A percentile compares a stretch with the other conserved stretches of the same genome.
These are phyloP conservation scores for Suillus hirtellus DNA, from an alignment of 768 basidiomycete species.

Conservation along the genomic window DNA sequence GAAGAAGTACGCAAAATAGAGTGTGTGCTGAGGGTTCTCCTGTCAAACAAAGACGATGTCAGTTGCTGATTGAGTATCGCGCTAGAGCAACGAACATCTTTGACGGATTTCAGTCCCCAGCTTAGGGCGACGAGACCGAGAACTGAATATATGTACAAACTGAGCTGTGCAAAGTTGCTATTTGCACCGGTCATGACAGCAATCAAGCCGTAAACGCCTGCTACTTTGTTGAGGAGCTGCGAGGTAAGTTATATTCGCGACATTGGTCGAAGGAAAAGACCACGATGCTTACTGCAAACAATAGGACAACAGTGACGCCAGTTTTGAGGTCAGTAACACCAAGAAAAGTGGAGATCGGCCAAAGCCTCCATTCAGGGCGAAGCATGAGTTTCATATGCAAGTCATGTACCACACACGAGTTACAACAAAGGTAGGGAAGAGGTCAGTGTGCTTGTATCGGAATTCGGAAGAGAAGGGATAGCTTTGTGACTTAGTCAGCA, in stretches of 20 bases:
- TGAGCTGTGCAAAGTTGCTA: constrained; percentile 91
- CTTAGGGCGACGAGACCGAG: constrained; percentile 74
- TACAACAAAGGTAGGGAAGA: constrained; percentile 1
- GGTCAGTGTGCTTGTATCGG: not conserved
- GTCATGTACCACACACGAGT: constrained; percentile 29
- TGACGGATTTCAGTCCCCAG: constrained; percentile 88
- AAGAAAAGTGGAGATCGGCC: constrained; percentile 81
- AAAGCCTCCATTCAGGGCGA: constrained; percentile 80
- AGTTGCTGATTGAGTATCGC: constrained; percentile 10
- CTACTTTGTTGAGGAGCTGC: constrained; percentile 94
- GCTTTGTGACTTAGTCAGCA: constrained; percentile 2
- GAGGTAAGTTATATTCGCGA: constrained; percentile 18
- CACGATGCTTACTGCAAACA: constrained; percentile 74
- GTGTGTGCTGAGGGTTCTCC: constrained; percentile 85
- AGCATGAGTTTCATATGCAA: constrained; percentile 74
- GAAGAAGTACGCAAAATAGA: constrained; percentile 92
- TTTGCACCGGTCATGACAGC: constrained; percentile 88
- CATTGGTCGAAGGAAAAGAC: constrained; percentile 1
- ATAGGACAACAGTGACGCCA: constrained; percentile 82
- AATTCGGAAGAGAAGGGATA: not conserved
- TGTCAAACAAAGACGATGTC: constrained; percentile 35
- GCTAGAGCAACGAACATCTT: constrained; percentile 58
- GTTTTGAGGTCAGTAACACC: constrained; percentile 93
- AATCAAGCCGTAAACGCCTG: constrained; percentile 94
- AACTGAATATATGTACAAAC: constrained; percentile 91